These are phyloP conservation scores for Rugonectria rugulosa DNA, from an alignment of 2,329 filamentous ascomycete genomes.

Conservation along the genomic window DNA sequence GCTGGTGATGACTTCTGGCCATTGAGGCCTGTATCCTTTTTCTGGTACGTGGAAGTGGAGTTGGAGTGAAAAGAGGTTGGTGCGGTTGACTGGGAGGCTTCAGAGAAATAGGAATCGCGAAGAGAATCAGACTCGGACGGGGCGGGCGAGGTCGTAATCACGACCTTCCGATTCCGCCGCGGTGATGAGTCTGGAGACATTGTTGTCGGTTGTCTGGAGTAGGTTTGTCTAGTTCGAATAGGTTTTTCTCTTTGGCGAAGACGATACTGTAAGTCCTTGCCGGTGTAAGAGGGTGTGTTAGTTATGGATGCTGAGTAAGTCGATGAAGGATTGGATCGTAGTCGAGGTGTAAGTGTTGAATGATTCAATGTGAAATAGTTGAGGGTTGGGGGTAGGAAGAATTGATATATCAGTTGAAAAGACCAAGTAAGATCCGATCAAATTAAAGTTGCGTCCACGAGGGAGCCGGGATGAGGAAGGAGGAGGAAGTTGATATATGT, in stretches of 20 bases:
- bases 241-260: constrained; percentile 4
- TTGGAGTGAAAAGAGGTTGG: constrained; percentile 38
- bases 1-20: constrained; percentile 20
- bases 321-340: background rate
- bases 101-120: constrained; percentile 39
- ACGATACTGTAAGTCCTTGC: constrained; percentile 8
- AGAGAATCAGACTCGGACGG: constrained; percentile 37
- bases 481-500: constrained; percentile 34
- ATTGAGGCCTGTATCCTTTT: constrained; percentile 25
- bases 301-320: constrained; percentile 13
- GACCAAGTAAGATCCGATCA: constrained; percentile 18
- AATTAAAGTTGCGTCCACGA: constrained; percentile 19
- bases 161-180: constrained; percentile 36
- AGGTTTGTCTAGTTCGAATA: constrained; percentile 9
- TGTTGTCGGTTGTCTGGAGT: constrained; percentile 20
- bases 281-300: constrained; percentile 17
- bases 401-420: constrained; percentile 13
- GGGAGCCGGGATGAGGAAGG: constrained; percentile 23
- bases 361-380: constrained; percentile 11
- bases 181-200: constrained; percentile 32
- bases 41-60: constrained; percentile 35
- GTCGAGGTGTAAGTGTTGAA: constrained; percentile 2
- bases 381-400: constrained; percentile 10
- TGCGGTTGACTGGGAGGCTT: constrained; percentile 39
- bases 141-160: constrained; percentile 35